Conservation (phyloP, 2,329 filamentous ascomycete genomes). For the Aaosphaeria arxii region DNA sequence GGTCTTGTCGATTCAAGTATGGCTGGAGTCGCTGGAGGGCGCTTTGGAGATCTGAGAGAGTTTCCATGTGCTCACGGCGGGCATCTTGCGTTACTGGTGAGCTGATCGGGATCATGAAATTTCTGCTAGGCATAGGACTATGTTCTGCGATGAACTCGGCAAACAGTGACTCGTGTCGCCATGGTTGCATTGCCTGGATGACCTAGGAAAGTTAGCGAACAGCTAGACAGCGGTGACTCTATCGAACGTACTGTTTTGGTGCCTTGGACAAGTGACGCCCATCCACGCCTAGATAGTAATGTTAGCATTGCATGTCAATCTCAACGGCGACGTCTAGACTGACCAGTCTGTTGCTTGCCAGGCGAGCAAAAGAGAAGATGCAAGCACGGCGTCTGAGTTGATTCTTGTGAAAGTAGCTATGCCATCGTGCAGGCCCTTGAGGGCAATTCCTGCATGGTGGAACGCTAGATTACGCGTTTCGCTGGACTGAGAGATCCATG, state of each 20-base stretch:
- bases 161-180: slow-evolving; percentile 87
- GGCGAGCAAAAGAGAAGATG: slow-evolving; percentile 84
- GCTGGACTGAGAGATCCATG: slow-evolving; percentile 81
- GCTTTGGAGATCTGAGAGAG: slow-evolving; percentile 40
- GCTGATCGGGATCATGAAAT: slow-evolving; percentile 61
- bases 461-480: slow-evolving; percentile 86
- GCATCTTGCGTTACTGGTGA: slow-evolving; percentile 58
- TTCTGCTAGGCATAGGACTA: slow-evolving; percentile 41
- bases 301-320: background rate
- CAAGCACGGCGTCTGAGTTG: slow-evolving; percentile 87
- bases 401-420: slow-evolving; percentile 80
- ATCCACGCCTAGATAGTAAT: slow-evolving; percentile 68
- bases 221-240: background rate
- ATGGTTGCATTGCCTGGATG: slow-evolving; percentile 84
- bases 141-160: slow-evolving; percentile 78
- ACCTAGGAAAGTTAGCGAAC: slow-evolving; percentile 53
- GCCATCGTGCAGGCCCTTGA: slow-evolving; percentile 84
- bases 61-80: slow-evolving; percentile 54
- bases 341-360: slow-evolving; percentile 98
- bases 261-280: slow-evolving; percentile 89
- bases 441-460: slow-evolving; percentile 79
- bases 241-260: slow-evolving; percentile 72
- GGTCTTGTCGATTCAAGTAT: slow-evolving; percentile 42
- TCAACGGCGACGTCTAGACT: slow-evolving; percentile 28
- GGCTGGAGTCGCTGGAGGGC: slow-evolving; percentile 44